These are phyloP conservation scores for Athelia psychrophila DNA, from an alignment of 1,284 basidiomycete species.

Conservation along the genomic window DNA sequence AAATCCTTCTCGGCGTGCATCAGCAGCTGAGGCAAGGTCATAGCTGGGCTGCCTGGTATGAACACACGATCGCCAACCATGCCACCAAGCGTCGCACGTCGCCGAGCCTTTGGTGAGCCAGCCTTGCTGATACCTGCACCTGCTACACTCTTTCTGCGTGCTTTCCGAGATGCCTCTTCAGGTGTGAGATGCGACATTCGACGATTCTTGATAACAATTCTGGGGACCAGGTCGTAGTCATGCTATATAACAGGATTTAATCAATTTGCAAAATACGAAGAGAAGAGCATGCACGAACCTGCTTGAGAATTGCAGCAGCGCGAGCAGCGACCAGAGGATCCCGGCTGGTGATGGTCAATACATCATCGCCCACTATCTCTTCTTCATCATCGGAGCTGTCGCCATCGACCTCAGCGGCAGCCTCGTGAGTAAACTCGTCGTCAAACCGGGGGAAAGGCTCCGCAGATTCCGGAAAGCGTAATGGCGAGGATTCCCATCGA, in stretches of 20 bases:
- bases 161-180: slow-evolving; percentile 30
- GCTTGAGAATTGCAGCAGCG: slow-evolving; percentile 87
- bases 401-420: slow-evolving; percentile 18
- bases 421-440: slow-evolving; percentile 14
- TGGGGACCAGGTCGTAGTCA: slow-evolving; percentile 79
- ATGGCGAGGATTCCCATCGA: neutral
- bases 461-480: neutral
- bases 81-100: slow-evolving; percentile 36
- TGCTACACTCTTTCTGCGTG: slow-evolving; percentile 31
- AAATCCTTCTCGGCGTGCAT: slow-evolving; percentile 58
- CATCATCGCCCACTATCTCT: slow-evolving; percentile 31
- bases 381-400: slow-evolving; percentile 27
- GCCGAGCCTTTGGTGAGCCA: slow-evolving; percentile 17
- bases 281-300: slow-evolving; percentile 42
- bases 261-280: slow-evolving; percentile 7
- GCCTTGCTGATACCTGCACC: slow-evolving; percentile 34
- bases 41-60: slow-evolving; percentile 52
- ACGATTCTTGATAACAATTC: slow-evolving; percentile 39
- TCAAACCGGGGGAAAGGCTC: slow-evolving; percentile 3
- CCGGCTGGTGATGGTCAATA: slow-evolving; percentile 76
- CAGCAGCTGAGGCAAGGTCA: slow-evolving; percentile 53
- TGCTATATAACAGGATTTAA: slow-evolving; percentile 46
- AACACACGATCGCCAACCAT: slow-evolving; percentile 44
- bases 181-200: slow-evolving; percentile 26
- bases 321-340: slow-evolving; percentile 83